Evolutionary conservation across 2,329 filamentous ascomycete species (phyloP).

Genomic region (Sporothrix pallida): DNA sequence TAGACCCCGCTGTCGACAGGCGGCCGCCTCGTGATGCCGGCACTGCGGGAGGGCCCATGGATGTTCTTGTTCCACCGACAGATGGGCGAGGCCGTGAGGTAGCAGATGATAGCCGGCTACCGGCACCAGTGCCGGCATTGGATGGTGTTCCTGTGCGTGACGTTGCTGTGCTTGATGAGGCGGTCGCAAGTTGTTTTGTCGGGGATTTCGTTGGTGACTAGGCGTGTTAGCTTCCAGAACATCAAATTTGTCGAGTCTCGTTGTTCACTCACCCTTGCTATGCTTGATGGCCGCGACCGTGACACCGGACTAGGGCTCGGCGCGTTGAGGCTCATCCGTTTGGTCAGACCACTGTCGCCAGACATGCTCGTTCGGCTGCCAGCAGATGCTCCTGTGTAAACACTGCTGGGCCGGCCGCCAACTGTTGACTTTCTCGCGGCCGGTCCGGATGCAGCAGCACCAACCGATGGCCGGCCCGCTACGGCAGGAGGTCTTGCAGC

Average conservation of each 20-base stretch:
- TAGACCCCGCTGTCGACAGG: slow-evolving; percentile 51
- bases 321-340: slow-evolving; percentile 72
- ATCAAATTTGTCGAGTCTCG: too few relatives aligned
- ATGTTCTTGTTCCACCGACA: slow-evolving; percentile 59
- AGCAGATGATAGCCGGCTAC: slow-evolving; percentile 41
- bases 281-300: slow-evolving; percentile 62
- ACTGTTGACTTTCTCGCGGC: slow-evolving; percentile 43
- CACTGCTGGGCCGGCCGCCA: slow-evolving; percentile 57
- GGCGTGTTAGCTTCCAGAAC: neutral
- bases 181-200: slow-evolving; percentile 70
- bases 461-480: slow-evolving; percentile 24
- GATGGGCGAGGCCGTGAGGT: slow-evolving; percentile 55
- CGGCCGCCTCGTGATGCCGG: slow-evolving; percentile 53
- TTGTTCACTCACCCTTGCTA: slow-evolving; percentile 58
- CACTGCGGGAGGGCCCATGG: slow-evolving; percentile 70
- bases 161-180: slow-evolving; percentile 60
- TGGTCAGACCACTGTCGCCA: slow-evolving; percentile 60
- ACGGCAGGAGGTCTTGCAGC: slow-evolving; percentile 21
- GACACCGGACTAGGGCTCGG: slow-evolving; percentile 74
- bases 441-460: slow-evolving; percentile 41
- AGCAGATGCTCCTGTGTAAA: slow-evolving; percentile 44
- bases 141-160: slow-evolving; percentile 71
- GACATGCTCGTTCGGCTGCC: slow-evolving; percentile 46
- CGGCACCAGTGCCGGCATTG: slow-evolving; percentile 52
- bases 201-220: slow-evolving; percentile 81